A percentile compares a stretch with the other conserved stretches of the same genome.
phyloP scores from a whole-genome alignment of 2,329 filamentous ascomycete genomes.

The Dactylellina cionopaga region DNA sequence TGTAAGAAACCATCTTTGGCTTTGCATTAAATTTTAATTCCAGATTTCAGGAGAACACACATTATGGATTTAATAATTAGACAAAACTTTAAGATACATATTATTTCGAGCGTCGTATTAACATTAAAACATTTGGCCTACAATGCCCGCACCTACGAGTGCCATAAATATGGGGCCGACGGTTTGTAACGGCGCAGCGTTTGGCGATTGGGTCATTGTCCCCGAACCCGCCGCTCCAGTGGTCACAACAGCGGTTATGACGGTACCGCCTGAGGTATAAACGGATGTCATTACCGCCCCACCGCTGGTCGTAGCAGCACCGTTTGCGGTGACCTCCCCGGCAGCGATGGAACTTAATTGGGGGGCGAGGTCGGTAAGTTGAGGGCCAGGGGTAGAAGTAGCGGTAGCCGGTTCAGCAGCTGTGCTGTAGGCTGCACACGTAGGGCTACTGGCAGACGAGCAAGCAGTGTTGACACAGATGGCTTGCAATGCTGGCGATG shows the following conservation, averaged over 20 bases:
- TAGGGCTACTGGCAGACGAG: slow-evolving; percentile 63
- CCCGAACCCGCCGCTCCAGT: not conserved
- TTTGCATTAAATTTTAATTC: too few species aligned
- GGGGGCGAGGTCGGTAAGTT: slow-evolving; percentile 29
- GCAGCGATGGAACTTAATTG: slow-evolving; percentile 19
- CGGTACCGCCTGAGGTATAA: slow-evolving; percentile 6
- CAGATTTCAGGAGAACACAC: too few species aligned
- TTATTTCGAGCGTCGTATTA: too few species aligned
- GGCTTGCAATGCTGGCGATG: slow-evolving; percentile 65
- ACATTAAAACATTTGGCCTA: slow-evolving; percentile 35
- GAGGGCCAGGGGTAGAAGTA: slow-evolving; percentile 6
- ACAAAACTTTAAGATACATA: too few species aligned
- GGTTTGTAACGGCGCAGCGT: slow-evolving; percentile 13
- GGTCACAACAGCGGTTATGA: slow-evolving; percentile 5
- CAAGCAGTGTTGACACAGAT: slow-evolving; percentile 68
- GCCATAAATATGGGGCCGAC: slow-evolving; percentile 17
- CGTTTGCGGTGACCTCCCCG: slow-evolving; percentile 8
- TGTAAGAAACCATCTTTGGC: too few species aligned
- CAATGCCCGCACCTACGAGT: slow-evolving; percentile 18
- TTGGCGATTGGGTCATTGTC: slow-evolving; percentile 17
- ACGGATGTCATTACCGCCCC: not conserved
- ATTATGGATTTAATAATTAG: too few species aligned
- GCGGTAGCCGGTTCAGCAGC: slow-evolving; percentile 16
- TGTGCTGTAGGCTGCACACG: slow-evolving; percentile 63
- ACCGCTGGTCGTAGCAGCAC: not conserved